Conservation (phyloP, 1,284 basidiomycete genomes). For the Ceratobasidium sp. region DNA sequence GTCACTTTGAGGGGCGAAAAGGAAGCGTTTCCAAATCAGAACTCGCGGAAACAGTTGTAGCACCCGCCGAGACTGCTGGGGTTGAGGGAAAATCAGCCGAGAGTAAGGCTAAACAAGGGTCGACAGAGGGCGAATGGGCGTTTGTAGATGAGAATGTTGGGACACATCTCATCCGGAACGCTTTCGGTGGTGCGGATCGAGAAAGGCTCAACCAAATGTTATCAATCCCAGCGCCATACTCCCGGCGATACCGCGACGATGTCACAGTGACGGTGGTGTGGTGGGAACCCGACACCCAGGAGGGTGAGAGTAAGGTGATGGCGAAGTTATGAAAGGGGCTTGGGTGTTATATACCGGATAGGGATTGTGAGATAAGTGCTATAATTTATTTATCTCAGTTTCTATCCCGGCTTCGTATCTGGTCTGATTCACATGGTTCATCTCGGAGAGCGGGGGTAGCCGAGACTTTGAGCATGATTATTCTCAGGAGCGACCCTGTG, state of each 20-base stretch:
- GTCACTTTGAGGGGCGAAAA: constrained; percentile 80
- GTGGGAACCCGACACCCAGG: constrained; percentile 43
- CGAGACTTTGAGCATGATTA: constrained; percentile 26
- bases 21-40: constrained; percentile 66
- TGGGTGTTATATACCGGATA: background rate
- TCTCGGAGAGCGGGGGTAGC: constrained; percentile 17
- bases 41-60: constrained; percentile 68
- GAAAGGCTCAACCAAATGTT: constrained; percentile 75
- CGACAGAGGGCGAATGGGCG: constrained; percentile 72
- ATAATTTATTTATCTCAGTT: constrained; percentile 12
- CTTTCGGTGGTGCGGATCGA: constrained; percentile 88
- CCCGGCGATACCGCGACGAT: constrained; percentile 87
- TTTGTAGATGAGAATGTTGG: constrained; percentile 90
- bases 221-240: constrained; percentile 87
- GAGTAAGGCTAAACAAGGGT: constrained; percentile 55
- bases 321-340: constrained; percentile 59
- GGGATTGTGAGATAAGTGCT: constrained; percentile 23
- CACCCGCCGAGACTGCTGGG: constrained; percentile 58
- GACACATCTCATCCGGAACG: constrained; percentile 94
- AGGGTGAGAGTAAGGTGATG: constrained; percentile 53
- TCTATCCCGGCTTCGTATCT: background rate
- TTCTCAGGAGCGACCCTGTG: constrained; percentile 1
- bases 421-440: constrained; percentile 31
- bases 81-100: constrained; percentile 75
- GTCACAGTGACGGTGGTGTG: constrained; percentile 87